Conservation (phyloP, 495 filamentous ascomycete genomes). For the Mytilinidion resinicola region DNA sequence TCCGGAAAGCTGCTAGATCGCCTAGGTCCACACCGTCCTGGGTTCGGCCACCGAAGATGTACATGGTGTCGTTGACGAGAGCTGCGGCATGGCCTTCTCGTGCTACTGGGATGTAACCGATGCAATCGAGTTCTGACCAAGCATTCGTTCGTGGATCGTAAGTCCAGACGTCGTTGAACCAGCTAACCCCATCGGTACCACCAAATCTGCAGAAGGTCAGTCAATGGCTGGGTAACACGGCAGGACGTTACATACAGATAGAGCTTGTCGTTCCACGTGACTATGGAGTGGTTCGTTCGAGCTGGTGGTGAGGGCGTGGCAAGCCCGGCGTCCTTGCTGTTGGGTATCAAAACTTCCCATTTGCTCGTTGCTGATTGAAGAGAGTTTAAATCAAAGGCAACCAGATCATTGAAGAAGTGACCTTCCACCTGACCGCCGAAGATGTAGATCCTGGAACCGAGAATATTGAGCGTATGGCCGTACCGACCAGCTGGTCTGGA, state of each 20-base stretch:
- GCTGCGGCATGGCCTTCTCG: slow-evolving; percentile 93
- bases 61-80: slow-evolving; percentile 95
- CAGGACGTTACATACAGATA: slow-evolving; percentile 61
- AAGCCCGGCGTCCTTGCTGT: slow-evolving; percentile 64
- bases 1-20: slow-evolving; percentile 92
- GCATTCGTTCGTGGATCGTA: slow-evolving; percentile 76
- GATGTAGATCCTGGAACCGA: slow-evolving; percentile 92
- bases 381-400: slow-evolving; percentile 93
- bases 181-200: slow-evolving; percentile 85
- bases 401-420: slow-evolving; percentile 95
- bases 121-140: slow-evolving; percentile 89
- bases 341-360: slow-evolving; percentile 86
- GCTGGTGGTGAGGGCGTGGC: slow-evolving; percentile 57
- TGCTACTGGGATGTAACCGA: slow-evolving; percentile 89
- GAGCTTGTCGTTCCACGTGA: slow-evolving; percentile 89
- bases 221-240: neutral
- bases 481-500: slow-evolving; percentile 84
- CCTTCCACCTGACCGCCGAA: slow-evolving; percentile 98
- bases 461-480: slow-evolving; percentile 90
- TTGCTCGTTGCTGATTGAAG: slow-evolving; percentile 79
- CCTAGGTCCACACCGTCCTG: slow-evolving; percentile 88
- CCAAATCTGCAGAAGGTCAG: slow-evolving; percentile 61
- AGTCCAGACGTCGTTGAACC: slow-evolving; percentile 99
- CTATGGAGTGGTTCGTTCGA: slow-evolving; percentile 88
- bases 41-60: slow-evolving; percentile 95